Conservation (phyloP, 305 asterid species). For the Rubia balearica region DNA sequence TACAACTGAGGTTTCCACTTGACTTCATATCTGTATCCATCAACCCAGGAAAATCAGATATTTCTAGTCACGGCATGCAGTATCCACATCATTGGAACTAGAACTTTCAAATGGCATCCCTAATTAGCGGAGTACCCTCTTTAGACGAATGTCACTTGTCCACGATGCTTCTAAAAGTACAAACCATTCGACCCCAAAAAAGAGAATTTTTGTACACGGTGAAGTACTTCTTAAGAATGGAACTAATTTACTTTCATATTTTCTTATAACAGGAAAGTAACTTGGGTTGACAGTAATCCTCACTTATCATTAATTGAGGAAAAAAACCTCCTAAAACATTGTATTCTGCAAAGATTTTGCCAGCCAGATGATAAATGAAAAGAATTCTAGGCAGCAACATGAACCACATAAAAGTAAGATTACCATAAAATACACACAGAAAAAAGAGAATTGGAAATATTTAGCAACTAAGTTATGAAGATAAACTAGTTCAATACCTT, state of each 20-base stretch:
- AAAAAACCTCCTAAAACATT: neutral
- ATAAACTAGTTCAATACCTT: slow-evolving; percentile 40
- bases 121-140: neutral
- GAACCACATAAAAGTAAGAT: neutral
- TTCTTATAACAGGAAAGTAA: neutral
- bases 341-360: neutral
- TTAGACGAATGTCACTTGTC: neutral
- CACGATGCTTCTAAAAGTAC: neutral
- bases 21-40: neutral
- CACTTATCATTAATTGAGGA: neutral
- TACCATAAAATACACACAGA: neutral
- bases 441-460: neutral
- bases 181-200: neutral
- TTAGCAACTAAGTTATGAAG: slow-evolving; percentile 2
- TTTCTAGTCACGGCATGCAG: neutral
- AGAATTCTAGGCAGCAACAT: neutral
- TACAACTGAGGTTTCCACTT: neutral
- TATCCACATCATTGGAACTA: neutral
- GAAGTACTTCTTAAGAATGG: neutral
- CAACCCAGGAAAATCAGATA: neutral
- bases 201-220: neutral
- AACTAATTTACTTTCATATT: neutral
- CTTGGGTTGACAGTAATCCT: neutral
- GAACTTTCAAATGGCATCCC: slow-evolving; percentile 1
- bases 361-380: neutral